A percentile compares a stretch with the other conserved stretches of the same genome.
phyloP scores from a whole-genome alignment of 2,329 filamentous ascomycete genomes.

The Diaporthe citri region DNA sequence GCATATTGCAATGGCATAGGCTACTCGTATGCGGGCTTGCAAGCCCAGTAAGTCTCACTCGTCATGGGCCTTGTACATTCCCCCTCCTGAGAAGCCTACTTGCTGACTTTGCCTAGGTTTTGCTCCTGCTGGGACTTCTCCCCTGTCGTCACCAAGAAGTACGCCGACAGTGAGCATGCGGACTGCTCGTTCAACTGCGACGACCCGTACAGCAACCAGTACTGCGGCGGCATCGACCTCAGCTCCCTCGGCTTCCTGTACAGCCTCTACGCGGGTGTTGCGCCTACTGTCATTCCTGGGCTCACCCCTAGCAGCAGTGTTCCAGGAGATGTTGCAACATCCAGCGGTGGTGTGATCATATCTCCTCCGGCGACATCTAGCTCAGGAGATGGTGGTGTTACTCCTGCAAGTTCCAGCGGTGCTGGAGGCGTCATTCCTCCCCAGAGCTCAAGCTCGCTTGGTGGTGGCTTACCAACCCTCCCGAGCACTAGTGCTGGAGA shows the following conservation, averaged over 20 bases:
- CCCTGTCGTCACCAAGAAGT: slow-evolving; percentile 5
- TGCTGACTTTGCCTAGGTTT: slow-evolving; percentile 20
- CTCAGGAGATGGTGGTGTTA: background rate
- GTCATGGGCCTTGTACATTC: background rate
- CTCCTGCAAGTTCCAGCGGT: background rate
- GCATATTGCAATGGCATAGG: slow-evolving; percentile 32
- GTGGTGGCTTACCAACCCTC: background rate
- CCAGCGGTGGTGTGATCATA: background rate
- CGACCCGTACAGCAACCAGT: slow-evolving; percentile 25
- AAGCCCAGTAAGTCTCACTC: slow-evolving; percentile 33
- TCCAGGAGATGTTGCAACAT: background rate
- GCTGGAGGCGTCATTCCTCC: background rate
- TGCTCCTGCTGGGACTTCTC: slow-evolving; percentile 34
- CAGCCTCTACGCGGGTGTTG: slow-evolving; percentile 31
- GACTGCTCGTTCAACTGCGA: slow-evolving; percentile 39
- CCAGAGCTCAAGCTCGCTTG: background rate
- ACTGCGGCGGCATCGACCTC: slow-evolving; percentile 37
- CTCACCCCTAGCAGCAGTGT: background rate
- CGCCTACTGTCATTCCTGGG: background rate
- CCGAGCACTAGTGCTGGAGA: background rate
- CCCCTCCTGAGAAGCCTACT: background rate
- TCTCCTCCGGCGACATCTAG: slow-evolving; percentile 5
- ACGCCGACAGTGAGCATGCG: slow-evolving; percentile 19
- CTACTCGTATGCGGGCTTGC: slow-evolving; percentile 23
- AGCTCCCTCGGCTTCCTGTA: slow-evolving; percentile 37